Evolutionary conservation across 78 protist species (phyloP), one percentile per base, ranked within the genome.

Genomic region (Dictyostelium intermedium): DNA sequence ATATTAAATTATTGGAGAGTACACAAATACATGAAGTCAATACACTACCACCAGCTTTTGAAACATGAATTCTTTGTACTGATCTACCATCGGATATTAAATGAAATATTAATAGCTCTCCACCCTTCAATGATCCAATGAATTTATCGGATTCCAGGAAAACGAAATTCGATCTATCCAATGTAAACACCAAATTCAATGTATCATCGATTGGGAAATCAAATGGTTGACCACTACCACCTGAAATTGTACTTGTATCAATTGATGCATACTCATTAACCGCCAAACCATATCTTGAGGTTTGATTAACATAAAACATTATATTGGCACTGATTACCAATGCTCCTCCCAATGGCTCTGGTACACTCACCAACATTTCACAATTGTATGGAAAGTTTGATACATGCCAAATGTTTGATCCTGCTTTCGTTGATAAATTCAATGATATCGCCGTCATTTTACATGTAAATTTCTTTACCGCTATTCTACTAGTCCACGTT

Each of bases 261-360:
- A 39, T 78, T 20, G 80, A 2, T 25, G 91, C 92, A 27, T 91
- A 89, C 25, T 66, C 92, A 30, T 96, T 93, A 25, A 84, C 47
- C 0, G 74, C 91, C 14, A 91, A 69, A 6, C 91, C 98, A 50
- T 79, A 91, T 23, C 81, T 32, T 14, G 95, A 66, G 1, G 84
- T 50, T 83, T 96, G 98, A 30, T 91, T 91, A 30, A 66, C 39
- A 53, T 96, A 78, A 20, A 96, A 72, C 47, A 93, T 9, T 1
- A 81, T 83, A 50, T 96, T 93, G 0, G 96, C 69, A 6, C 76
- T 61, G 9, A 96, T n/a, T 0, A 96, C 96, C 32, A 96, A 27
- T 35, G 91, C 87, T 1, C 98, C 98, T 35, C 98, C 94, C 5
- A 96, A 56, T 41, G 96, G 96, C 4, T 84, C 96, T n/a, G 95